Base-by-base conservation (phyloP, 83 land plant genomes). In the Larix sibirica region DNA sequence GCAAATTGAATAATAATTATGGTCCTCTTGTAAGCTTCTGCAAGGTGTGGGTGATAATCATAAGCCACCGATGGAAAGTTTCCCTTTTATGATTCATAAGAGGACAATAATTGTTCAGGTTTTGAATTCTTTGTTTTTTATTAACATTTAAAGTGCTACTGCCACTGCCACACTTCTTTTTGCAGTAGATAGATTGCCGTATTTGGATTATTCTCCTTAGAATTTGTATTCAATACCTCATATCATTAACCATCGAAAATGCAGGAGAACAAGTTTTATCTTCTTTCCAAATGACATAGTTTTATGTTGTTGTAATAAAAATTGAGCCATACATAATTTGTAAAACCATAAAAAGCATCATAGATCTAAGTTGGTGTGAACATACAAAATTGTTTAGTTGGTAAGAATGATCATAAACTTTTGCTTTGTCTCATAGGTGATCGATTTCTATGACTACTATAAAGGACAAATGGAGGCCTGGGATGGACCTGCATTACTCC, bases 401-500 rank as follows among this genome's bases (percentile, higher is more conserved):
- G 56, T 50, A 50, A 50, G 56, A 50, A 1, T 50, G 56, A 50
- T 50, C 56, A 10, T 50, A 50, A 10, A 50, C 56, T 50, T 50
- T 50, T 64, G 67, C 9, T 77, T 47, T 84, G 69, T 54, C 26
- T 62, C 56, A n/a, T 81, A 97, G 99, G 97, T 93, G 62, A 86
- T 94, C 78, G 96, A 94, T 79, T 97, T 97, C 70, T 97, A 98
- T 91, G 96, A 98, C 69, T 98, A 96, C 64, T 98, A 94, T 92
- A 96, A 93, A 84, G 99, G 99, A n/a, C 99, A 96, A 79, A 98
- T 98, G 99, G 99, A 98, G 83, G 91, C 99, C 1, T 98, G 99
- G 99, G 99, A 98, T 92, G 99, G 99, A 80, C 99, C 99, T 80
- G 99, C 99, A 62, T 87, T 98, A 70, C 92, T 98, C 23, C 84